Evolutionary conservation across 495 filamentous ascomycete genomes (phyloP).

Genomic region (Podospora australis): DNA sequence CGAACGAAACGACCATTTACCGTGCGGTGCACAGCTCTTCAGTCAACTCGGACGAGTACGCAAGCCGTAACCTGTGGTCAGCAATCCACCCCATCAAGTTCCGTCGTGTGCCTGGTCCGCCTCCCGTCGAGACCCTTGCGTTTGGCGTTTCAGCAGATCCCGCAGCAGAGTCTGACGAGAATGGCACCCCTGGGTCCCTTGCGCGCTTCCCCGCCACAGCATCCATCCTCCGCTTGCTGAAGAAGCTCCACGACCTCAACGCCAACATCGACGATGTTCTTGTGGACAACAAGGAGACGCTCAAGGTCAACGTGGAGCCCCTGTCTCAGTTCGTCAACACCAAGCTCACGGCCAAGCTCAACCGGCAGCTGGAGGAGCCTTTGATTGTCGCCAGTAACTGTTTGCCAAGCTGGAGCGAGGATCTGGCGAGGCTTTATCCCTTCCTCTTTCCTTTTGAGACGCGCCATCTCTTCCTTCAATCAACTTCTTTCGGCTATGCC

Average conservation of each 20-base stretch:
- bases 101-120: slow-evolving; percentile 78
- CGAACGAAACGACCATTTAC: slow-evolving; percentile 93
- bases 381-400: slow-evolving; percentile 97
- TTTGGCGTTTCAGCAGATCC: slow-evolving; percentile 49
- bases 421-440: slow-evolving; percentile 89
- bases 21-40: slow-evolving; percentile 79
- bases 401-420: slow-evolving; percentile 93
- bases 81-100: slow-evolving; percentile 88
- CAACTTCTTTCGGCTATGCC: slow-evolving; percentile 96
- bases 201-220: slow-evolving; percentile 76
- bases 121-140: slow-evolving; percentile 68
- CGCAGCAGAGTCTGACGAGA: slow-evolving; percentile 38
- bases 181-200: slow-evolving; percentile 72
- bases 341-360: slow-evolving; percentile 97
- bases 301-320: slow-evolving; percentile 70
- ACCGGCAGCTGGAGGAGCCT: slow-evolving; percentile 95
- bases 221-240: slow-evolving; percentile 80
- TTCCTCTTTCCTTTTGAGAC: slow-evolving; percentile 99
- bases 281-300: slow-evolving; percentile 68
- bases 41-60: slow-evolving; percentile 57
- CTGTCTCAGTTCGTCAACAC: slow-evolving; percentile 97
- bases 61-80: slow-evolving; percentile 77
- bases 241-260: slow-evolving; percentile 90
- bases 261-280: slow-evolving; percentile 94
- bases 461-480: slow-evolving; percentile 92